phyloP scores from a whole-genome alignment of 2,329 filamentous ascomycete genomes.

The Talaromyces funiculosus region DNA sequence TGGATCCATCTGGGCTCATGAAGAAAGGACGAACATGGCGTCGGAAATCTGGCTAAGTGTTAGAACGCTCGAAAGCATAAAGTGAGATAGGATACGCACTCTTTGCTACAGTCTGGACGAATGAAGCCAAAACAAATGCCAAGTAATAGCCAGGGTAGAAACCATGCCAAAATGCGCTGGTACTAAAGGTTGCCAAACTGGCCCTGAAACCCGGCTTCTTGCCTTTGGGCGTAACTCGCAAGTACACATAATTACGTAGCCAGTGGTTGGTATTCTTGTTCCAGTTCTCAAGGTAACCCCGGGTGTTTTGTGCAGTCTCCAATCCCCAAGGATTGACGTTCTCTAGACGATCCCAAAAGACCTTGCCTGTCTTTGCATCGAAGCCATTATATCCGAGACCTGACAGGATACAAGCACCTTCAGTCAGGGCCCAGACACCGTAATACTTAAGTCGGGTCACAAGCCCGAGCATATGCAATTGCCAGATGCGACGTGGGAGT shows the following conservation, averaged over 20 bases:
- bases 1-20: slow-evolving; percentile 67
- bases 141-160: slow-evolving; percentile 97
- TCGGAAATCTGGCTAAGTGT: slow-evolving; percentile 63
- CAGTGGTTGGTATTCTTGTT: slow-evolving; percentile 99
- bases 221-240: slow-evolving; percentile 88
- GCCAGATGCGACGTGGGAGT: slow-evolving; percentile 67
- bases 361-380: slow-evolving; percentile 74
- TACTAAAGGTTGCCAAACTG: slow-evolving; percentile 87
- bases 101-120: slow-evolving; percentile 90
- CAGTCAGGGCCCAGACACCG: slow-evolving; percentile 87
- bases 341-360: slow-evolving; percentile 82
- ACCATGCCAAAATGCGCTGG: slow-evolving; percentile 95
- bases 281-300: slow-evolving; percentile 86
- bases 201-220: slow-evolving; percentile 96
- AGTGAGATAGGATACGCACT: slow-evolving; percentile 56
- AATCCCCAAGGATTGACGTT: slow-evolving; percentile 85
- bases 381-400: slow-evolving; percentile 93
- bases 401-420: slow-evolving; percentile 88
- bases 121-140: slow-evolving; percentile 79
- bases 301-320: slow-evolving; percentile 88
- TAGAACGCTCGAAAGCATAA: slow-evolving; percentile 13
- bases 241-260: slow-evolving; percentile 92
- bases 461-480: slow-evolving; percentile 77
- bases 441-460: slow-evolving; percentile 90
- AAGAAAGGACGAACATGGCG: slow-evolving; percentile 90